Base-by-base conservation (phyloP, 805 yeast genomes). In the Millerozyma acaciae region DNA sequence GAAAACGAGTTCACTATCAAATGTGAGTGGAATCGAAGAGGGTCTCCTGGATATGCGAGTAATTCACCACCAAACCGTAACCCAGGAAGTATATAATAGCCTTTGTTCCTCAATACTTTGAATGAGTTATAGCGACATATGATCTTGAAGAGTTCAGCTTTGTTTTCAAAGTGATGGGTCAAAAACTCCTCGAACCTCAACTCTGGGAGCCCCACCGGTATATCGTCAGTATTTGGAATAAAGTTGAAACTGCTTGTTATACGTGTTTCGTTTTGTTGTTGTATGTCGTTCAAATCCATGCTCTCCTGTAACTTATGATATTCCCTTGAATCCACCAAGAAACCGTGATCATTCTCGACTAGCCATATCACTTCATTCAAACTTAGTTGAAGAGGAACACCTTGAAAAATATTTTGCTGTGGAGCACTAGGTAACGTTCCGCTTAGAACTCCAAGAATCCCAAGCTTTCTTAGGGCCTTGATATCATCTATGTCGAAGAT, bases 21-120 rank as follows among this genome's bases (percentile, higher is more conserved):
- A 55, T 90, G 96, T 2, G 97, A 84, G 58, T 90, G 98, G 50
- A 77, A 93, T 29, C 93, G 58, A 34, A 90, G 62, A 6, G 97
- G 95, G 53, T 90, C 98, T 1, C 97, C 97, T 0, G 97, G 97
- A 44, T 90, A 90, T 2, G 89, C 88, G 37, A 93, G 75, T 48
- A 77, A 88, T 34, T 78, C 78, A 4, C 96, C 94, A 2, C 98
- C 98, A 56, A 89, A 90, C 37, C 95, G 71, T 20, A 88, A 62
- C 0, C 98, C 98, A 0, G 97, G 96, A 20, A 87, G 70, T 12
- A 84, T 44, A 37, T 63, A 75, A 53, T 68, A 82, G 2, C 75
- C 78, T 9, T 52, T 49, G 5, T 50, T 44, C 36, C 69, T 68
- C 21, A 79, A 55, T 33, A 52, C 48, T 32, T 55, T 55, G 48